A percentile compares a stretch with the other conserved stretches of the same genome.
phyloP scores from a whole-genome alignment of 495 filamentous ascomycete genomes.

The Penicillium subrubescens region DNA sequence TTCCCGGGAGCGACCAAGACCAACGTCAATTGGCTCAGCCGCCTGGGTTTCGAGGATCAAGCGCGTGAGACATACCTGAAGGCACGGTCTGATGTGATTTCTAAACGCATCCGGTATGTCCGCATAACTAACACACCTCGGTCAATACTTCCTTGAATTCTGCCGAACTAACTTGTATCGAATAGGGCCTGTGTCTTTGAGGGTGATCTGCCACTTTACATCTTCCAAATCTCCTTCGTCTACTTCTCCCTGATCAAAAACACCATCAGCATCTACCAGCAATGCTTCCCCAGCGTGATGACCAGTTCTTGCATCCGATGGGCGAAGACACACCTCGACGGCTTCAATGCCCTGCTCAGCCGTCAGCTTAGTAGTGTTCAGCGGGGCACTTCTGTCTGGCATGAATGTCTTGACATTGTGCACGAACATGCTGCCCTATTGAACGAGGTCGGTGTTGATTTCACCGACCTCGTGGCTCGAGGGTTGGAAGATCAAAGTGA shows the following conservation, averaged over 20 bases:
- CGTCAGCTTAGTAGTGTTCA: slow-evolving; percentile 83
- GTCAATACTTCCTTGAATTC: background rate
- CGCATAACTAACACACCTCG: no score
- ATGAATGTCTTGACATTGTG: slow-evolving; percentile 80
- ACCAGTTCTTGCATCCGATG: slow-evolving; percentile 93
- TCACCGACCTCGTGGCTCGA: slow-evolving; percentile 66
- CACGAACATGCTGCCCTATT: slow-evolving; percentile 79
- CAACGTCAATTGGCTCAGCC: slow-evolving; percentile 79
- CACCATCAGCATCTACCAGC: slow-evolving; percentile 83
- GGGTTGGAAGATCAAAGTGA: slow-evolving; percentile 39
- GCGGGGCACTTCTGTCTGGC: slow-evolving; percentile 68
- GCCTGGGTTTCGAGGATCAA: slow-evolving; percentile 86
- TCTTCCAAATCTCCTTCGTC: slow-evolving; percentile 93
- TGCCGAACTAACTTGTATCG: background rate
- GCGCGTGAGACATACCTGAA: slow-evolving; percentile 85
- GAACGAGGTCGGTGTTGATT: slow-evolving; percentile 86
- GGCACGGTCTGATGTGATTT: slow-evolving; percentile 72
- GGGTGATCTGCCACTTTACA: slow-evolving; percentile 86
- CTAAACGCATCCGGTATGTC: slow-evolving; percentile 73
- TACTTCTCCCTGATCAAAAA: slow-evolving; percentile 94
- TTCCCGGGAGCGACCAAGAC: slow-evolving; percentile 69
- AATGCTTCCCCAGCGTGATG: slow-evolving; percentile 82
- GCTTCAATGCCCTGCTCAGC: slow-evolving; percentile 79
- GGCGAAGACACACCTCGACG: slow-evolving; percentile 90
- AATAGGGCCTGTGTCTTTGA: slow-evolving; percentile 88